Evolutionary conservation across 2,329 filamentous ascomycete species (phyloP).

Genomic region (Pseudogymnoascus sp.): DNA sequence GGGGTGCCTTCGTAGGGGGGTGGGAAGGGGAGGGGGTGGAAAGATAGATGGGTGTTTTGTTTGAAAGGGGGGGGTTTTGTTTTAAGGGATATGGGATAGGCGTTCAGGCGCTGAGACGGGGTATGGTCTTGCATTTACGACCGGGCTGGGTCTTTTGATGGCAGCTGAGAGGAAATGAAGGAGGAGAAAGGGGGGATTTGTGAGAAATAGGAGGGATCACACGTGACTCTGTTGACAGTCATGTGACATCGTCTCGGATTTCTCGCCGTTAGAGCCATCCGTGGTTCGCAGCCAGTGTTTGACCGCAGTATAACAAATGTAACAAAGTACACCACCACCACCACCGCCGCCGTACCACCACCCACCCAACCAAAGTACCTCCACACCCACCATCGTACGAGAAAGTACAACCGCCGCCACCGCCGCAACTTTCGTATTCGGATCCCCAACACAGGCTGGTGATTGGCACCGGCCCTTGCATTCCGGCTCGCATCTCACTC

Average conservation of each 20-base stretch:
- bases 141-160: neutral
- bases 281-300: neutral
- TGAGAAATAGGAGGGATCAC: neutral
- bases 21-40: too few relatives aligned
- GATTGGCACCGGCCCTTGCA: neutral
- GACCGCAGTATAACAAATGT: neutral
- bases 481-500: neutral
- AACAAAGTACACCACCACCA: neutral
- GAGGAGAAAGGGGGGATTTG: neutral
- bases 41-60: neutral
- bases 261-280: neutral
- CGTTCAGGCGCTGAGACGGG: neutral
- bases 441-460: neutral
- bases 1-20: conserved; percentile 44
- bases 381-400: neutral
- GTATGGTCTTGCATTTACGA: neutral
- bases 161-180: neutral
- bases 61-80: neutral
- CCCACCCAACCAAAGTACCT: neutral
- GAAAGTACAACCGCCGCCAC: neutral
- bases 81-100: neutral
- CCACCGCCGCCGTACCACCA: too few relatives aligned
- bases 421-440: neutral
- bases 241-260: neutral
- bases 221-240: neutral